Evolutionary conservation across 305 asterid genomes (phyloP).

Genomic region (Caryopteris hybrid): DNA sequence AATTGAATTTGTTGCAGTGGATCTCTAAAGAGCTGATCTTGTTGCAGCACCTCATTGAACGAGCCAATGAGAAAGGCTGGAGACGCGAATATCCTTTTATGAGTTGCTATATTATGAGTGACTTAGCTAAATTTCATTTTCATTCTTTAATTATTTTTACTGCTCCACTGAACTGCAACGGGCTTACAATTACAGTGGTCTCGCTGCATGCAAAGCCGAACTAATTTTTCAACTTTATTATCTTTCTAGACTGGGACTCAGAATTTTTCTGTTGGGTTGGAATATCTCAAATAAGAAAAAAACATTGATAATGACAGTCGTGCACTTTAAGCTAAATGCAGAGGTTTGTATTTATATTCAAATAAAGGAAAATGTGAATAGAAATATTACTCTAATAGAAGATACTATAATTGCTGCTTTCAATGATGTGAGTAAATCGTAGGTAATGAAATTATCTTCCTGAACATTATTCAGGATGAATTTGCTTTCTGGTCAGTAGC

Average conservation of each 20-base stretch:
- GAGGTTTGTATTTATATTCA: not conserved
- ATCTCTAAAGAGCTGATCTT: slow-evolving; percentile 54
- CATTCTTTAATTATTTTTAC: not conserved
- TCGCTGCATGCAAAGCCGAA: too few species aligned
- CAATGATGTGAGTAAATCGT: not conserved
- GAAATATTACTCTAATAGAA: not conserved
- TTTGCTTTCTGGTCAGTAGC: slow-evolving; percentile 18
- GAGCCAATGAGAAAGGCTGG: slow-evolving; percentile 87
- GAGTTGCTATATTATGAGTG: slow-evolving; percentile 11
- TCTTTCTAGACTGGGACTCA: too few species aligned
- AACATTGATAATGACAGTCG: too few species aligned
- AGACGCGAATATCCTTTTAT: slow-evolving; percentile 77
- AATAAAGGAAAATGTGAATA: not conserved
- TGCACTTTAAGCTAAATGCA: not conserved
- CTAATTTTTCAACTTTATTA: too few species aligned
- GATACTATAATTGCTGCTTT: not conserved
- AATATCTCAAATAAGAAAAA: too few species aligned
- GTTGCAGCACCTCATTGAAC: slow-evolving; percentile 43
- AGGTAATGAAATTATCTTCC: not conserved
- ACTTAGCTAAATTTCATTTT: not conserved
- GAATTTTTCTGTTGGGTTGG: too few species aligned
- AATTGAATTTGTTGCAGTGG: slow-evolving; percentile 39
- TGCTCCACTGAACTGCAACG: not conserved
- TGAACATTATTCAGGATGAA: not conserved
- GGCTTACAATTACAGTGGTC: not conserved